phyloP scores from a whole-genome alignment of 352 stramenopile genomes.

The Pythium apleroticum region DNA sequence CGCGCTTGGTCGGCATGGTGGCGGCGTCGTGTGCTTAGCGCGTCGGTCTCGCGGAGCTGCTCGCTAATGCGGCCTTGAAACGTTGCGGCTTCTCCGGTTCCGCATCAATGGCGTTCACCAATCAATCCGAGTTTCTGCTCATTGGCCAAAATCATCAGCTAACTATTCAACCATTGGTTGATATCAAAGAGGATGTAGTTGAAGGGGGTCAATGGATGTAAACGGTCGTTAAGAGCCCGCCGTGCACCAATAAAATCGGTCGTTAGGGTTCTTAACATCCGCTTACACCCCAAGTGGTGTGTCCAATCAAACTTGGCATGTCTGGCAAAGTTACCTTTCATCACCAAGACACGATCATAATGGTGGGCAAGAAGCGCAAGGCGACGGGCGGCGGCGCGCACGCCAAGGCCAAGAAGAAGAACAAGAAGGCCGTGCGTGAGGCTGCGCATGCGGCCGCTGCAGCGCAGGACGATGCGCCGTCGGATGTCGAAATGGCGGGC shows the following conservation, averaged over 20 bases:
- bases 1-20: conserved; percentile 84
- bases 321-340: neutral
- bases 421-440: conserved; percentile 47
- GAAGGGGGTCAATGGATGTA: neutral
- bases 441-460: conserved; percentile 15
- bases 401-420: conserved; percentile 41
- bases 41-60: conserved; percentile 4
- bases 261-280: neutral
- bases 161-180: neutral
- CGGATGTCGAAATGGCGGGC: conserved; percentile 4
- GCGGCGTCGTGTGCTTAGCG: neutral
- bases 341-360: too few species aligned
- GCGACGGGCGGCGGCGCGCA: conserved; percentile 25
- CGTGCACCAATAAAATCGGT: neutral
- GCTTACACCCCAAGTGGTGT: neutral
- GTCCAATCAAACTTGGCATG: neutral
- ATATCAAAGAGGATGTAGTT: neutral
- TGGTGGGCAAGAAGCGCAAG: conserved; percentile 72
- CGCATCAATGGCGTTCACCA: neutral
- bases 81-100: conserved; percentile 1
- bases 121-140: neutral
- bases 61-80: conserved; percentile 15
- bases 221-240: neutral
- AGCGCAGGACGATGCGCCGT: conserved; percentile 12
- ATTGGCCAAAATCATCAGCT: neutral